Conservation (phyloP, 352 stramenopile species). For the Phytophthora citrophthora region DNA sequence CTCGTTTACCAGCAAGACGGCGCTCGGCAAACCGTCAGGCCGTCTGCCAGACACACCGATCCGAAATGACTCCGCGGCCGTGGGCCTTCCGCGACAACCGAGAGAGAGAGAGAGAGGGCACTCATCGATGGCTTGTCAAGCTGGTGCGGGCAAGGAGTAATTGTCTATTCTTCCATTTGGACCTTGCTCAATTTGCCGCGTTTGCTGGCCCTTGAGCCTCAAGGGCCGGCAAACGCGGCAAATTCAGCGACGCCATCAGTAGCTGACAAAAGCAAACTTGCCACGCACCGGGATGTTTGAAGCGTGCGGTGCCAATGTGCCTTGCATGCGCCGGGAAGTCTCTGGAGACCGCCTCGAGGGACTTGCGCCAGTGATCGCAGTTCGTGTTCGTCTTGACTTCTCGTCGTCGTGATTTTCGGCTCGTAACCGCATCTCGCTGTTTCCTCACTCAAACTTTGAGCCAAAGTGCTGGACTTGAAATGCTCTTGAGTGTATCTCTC, state of each 20-base stretch:
- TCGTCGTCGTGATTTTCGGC: not conserved
- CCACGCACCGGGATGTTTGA: not conserved
- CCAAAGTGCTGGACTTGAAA: slow-evolving; percentile 7
- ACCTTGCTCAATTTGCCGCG: too few relatives aligned
- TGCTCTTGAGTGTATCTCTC: not conserved
- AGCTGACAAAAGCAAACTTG: slow-evolving; percentile 6
- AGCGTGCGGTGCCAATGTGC: not conserved
- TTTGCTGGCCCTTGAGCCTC: too few relatives aligned
- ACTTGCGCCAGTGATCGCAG: slow-evolving; percentile 8
- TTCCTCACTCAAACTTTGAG: not conserved
- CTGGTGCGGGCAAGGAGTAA: not conserved
- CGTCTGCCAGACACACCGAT: not conserved
- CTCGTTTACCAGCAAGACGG: slow-evolving; percentile 12
- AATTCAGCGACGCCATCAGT: slow-evolving; percentile 13
- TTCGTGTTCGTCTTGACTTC: not conserved
- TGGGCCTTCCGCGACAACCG: not conserved
- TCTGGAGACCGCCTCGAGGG: slow-evolving; percentile 11
- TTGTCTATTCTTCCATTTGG: not conserved
- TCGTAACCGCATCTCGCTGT: not conserved
- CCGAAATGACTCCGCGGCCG: not conserved
- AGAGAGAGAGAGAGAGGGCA: not conserved
- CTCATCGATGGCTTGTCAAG: slow-evolving; percentile 7
- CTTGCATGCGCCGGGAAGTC: not conserved
- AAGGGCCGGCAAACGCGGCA: not conserved
- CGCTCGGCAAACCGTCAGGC: not conserved